These are phyloP conservation scores for Mycena galericulata DNA, from an alignment of 768 basidiomycete genomes.

Conservation along the genomic window DNA sequence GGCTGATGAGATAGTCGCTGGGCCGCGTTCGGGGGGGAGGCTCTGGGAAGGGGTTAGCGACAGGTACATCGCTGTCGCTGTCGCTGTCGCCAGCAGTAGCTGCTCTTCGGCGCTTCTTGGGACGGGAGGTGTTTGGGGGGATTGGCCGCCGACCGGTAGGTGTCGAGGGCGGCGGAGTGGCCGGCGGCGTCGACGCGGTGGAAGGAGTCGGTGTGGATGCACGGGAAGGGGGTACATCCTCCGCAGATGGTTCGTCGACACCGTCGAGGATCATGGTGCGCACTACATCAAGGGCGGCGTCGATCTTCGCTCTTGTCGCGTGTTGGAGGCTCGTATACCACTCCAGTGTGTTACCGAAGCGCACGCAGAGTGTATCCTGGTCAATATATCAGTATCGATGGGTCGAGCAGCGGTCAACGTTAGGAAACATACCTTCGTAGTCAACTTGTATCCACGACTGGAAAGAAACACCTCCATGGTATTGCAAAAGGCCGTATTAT, in stretches of 20 bases:
- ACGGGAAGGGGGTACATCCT: too few relatives aligned
- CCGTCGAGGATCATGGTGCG: neutral
- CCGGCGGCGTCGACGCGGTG: too few relatives aligned
- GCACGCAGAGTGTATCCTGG: conserved; percentile 37
- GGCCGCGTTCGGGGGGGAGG: too few relatives aligned
- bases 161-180: too few relatives aligned
- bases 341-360: conserved; percentile 41
- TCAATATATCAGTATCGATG: too few relatives aligned
- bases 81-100: too few relatives aligned
- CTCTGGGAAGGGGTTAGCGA: neutral
- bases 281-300: neutral
- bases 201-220: too few relatives aligned
- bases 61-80: neutral
- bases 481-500: neutral
- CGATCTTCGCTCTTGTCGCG: neutral
- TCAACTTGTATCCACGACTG: neutral
- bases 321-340: conserved; percentile 39
- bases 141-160: too few relatives aligned
- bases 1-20: conserved; percentile 33
- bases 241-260: neutral
- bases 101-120: conserved; percentile 9
- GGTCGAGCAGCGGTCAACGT: too few relatives aligned
- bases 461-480: neutral
- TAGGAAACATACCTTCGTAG: neutral
- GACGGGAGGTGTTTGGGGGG: neutral